Evolutionary conservation across 345 rosid species (phyloP).

Genomic region (Ricinus communis): DNA sequence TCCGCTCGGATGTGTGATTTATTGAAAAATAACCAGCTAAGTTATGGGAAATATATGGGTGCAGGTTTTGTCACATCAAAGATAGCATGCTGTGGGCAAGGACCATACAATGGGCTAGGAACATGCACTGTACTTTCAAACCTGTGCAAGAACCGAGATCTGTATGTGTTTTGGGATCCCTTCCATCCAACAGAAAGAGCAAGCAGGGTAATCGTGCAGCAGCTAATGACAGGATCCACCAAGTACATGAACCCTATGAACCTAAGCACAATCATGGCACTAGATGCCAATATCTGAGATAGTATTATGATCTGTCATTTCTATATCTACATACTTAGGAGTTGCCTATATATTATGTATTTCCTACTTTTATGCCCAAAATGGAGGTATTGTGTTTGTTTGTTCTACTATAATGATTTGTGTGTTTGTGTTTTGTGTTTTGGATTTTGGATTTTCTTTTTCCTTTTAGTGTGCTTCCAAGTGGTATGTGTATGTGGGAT

Average conservation of each 20-base stretch:
- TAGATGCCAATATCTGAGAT: neutral
- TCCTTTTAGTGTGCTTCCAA: too few species aligned
- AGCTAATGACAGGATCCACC: neutral
- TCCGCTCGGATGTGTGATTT: too few species aligned
- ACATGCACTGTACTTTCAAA: neutral
- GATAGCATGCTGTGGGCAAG: neutral
- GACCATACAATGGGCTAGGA: constrained; percentile 3
- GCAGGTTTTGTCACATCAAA: neutral
- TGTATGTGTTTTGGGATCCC: constrained; percentile 6
- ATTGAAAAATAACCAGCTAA: too few species aligned
- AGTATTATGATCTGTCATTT: neutral
- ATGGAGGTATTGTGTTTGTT: too few species aligned
- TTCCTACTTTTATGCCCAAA: too few species aligned
- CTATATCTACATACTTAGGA: too few species aligned
- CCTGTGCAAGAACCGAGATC: constrained; percentile 2
- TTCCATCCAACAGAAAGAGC: constrained; percentile 12
- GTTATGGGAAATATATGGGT: too few species aligned
- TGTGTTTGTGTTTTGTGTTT: too few species aligned
- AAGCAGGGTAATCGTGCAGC: neutral
- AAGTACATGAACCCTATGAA: neutral
- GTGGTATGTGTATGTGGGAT: too few species aligned
- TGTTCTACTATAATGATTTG: too few species aligned
- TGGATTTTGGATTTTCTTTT: too few species aligned
- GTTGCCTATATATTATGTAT: too few species aligned
- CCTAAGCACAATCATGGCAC: neutral